These are phyloP conservation scores for Phaffia rhodozyma DNA, from an alignment of 1,284 basidiomycete species.

Conservation along the genomic window DNA sequence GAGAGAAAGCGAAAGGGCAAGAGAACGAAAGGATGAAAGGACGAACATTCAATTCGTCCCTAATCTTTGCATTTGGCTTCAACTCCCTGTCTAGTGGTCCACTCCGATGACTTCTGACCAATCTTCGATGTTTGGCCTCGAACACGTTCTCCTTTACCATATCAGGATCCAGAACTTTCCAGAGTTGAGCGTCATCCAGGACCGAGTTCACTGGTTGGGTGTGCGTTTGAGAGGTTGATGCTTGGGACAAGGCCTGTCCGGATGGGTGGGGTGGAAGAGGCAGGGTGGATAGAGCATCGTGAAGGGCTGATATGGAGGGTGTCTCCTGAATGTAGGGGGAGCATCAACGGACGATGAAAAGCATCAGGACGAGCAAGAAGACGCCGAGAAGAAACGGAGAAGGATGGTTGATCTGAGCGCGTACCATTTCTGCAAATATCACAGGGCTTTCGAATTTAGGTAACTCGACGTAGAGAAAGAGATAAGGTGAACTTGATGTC, in stretches of 20 bases:
- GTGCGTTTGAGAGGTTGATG: slow-evolving; percentile 36
- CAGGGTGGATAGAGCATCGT: slow-evolving; percentile 19
- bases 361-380: too few species aligned
- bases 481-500: slow-evolving; percentile 71
- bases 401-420: slow-evolving; percentile 7
- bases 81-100: slow-evolving; percentile 90
- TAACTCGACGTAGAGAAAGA: slow-evolving; percentile 88
- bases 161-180: slow-evolving; percentile 89
- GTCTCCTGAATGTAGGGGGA: slow-evolving; percentile 22
- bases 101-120: slow-evolving; percentile 87
- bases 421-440: slow-evolving; percentile 79
- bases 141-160: slow-evolving; percentile 83
- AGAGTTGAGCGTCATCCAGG: slow-evolving; percentile 47
- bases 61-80: slow-evolving; percentile 88
- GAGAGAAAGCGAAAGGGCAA: slow-evolving; percentile 25
- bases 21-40: slow-evolving; percentile 1
- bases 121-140: slow-evolving; percentile 88
- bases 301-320: not conserved
- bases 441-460: slow-evolving; percentile 97
- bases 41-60: slow-evolving; percentile 81
- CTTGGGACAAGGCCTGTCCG: slow-evolving; percentile 24
- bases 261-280: slow-evolving; percentile 32
- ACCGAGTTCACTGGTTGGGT: slow-evolving; percentile 42
- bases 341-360: not conserved
- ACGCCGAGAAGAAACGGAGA: not conserved